Evolutionary conservation across 306 rosid genomes (phyloP).

Genomic region (Prunus kanzakura): DNA sequence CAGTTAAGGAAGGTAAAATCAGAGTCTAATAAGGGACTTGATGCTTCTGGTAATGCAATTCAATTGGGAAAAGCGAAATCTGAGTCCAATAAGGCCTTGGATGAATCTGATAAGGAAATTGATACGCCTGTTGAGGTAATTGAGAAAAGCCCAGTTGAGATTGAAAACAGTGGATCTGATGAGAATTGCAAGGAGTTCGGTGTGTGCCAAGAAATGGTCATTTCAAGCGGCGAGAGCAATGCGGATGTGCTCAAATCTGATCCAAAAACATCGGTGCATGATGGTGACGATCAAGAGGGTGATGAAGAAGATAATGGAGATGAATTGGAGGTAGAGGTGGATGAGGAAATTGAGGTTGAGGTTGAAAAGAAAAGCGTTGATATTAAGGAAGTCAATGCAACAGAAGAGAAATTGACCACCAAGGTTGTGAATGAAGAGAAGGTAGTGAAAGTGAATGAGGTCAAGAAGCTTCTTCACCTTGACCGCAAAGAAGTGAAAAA

Average conservation of each 20-base stretch:
- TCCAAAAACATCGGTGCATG: conserved; percentile 26
- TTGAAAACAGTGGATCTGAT: conserved; percentile 26
- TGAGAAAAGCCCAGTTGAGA: conserved; percentile 43
- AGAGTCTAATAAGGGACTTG: conserved; percentile 13
- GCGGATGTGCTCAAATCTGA: conserved; percentile 22
- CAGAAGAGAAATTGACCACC: conserved; percentile 22
- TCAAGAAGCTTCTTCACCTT: conserved; percentile 31
- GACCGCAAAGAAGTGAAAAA: conserved; percentile 24
- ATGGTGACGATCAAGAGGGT: conserved; percentile 11
- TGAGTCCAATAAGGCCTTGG: conserved; percentile 15
- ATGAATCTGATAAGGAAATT: conserved; percentile 25
- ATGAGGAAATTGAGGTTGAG: conserved; percentile 29
- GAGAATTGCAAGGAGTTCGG: conserved; percentile 51
- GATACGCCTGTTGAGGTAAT: conserved; percentile 27
- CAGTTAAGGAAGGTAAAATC: conserved; percentile 41
- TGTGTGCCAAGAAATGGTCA: conserved; percentile 54
- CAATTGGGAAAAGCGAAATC: conserved; percentile 49
- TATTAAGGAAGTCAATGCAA: conserved; percentile 55
- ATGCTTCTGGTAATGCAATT: conserved; percentile 11
- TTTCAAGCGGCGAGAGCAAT: conserved; percentile 33
- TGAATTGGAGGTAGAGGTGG: conserved; percentile 23
- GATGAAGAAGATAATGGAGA: conserved; percentile 26
- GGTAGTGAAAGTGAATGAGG: conserved; percentile 37
- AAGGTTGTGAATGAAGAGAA: conserved; percentile 27
- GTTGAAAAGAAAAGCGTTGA: conserved; percentile 48